Evolutionary conservation across 2,329 filamentous ascomycete genomes (phyloP), one percentile per base, ranked within the genome.

Genomic region (Aspergillus puulaauensis): DNA sequence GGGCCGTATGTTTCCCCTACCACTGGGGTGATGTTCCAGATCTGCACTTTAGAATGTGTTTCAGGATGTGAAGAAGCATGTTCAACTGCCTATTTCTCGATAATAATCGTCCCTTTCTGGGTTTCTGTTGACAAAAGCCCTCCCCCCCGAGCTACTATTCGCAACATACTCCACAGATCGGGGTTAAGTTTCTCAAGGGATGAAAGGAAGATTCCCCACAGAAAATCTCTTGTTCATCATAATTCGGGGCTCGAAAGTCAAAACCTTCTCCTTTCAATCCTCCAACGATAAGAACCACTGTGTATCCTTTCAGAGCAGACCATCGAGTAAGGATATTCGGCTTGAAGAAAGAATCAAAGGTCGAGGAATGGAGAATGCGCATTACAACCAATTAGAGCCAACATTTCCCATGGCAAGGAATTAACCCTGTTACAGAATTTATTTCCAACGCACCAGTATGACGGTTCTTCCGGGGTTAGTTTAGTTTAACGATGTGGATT

Each of bases 401-500:
- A 12, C 12, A 6, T 33, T 43, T 33, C 37, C 33, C 17, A 37
- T 23, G 31, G 23, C 24, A 44, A 37, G 46, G 43, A 44, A 57
- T 52, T 57, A 31, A 40, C 19, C 47, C 54, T 54, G 61, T 63
- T 64, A 60, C 63, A 56, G 59, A 53, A 43, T 45, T 37, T 31
- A 31, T 31, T 47, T 52, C 44, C 52, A n/a, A 23, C 44, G 60
- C 65, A 66, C 67, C 64, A 64, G 65, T 61, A 65, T 61, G 39
- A 55, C 57, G 69, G 67, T 66, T 64, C 59, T 58, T 49, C 54
- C 47, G 63, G 68, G 67, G 63, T 49, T 44, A 44, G 39, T 44
- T 50, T 21, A 61, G 39, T 49, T 50, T 21, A 60, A 62, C 44
- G 62, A 63, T 67, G 66, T 68, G 67, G 67, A 68, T 62, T 62